These are phyloP conservation scores for Trypanosoma brucei DNA, from an alignment of 208 protist species.

Conservation along the genomic window DNA sequence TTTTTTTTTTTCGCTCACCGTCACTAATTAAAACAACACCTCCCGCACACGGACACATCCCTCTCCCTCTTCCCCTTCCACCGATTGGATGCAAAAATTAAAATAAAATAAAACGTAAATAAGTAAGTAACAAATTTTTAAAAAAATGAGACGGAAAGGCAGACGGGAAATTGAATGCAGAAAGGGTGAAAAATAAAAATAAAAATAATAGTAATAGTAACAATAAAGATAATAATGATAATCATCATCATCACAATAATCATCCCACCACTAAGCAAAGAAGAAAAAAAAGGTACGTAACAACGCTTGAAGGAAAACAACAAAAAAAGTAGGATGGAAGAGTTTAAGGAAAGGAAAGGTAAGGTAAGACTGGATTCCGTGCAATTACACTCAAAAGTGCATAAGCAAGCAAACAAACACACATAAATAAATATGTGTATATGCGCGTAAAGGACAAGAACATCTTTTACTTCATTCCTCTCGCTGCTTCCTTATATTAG, in stretches of 20 bases:
- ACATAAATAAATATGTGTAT: slow-evolving; percentile 2
- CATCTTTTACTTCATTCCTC: background rate
- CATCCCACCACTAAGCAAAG: background rate
- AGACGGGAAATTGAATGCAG: no score
- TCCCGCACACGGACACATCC: no score
- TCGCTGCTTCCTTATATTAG: background rate
- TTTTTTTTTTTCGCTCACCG: background rate
- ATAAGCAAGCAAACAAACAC: background rate
- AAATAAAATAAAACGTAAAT: no score
- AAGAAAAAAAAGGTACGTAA: background rate
- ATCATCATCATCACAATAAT: no score
- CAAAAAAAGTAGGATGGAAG: background rate
- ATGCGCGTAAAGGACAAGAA: background rate
- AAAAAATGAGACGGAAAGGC: no score
- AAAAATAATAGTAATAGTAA: no score
- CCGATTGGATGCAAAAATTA: no score
- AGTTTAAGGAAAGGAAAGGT: background rate
- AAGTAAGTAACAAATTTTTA: no score
- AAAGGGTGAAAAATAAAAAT: no score
- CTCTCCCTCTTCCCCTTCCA: no score
- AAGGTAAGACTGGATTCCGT: background rate
- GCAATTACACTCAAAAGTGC: background rate
- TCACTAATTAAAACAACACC: background rate
- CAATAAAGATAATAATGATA: no score
- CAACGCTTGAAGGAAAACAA: background rate